phyloP scores from a whole-genome alignment of 1,139 yeast species.

The Saccharomyces hybrid region DNA sequence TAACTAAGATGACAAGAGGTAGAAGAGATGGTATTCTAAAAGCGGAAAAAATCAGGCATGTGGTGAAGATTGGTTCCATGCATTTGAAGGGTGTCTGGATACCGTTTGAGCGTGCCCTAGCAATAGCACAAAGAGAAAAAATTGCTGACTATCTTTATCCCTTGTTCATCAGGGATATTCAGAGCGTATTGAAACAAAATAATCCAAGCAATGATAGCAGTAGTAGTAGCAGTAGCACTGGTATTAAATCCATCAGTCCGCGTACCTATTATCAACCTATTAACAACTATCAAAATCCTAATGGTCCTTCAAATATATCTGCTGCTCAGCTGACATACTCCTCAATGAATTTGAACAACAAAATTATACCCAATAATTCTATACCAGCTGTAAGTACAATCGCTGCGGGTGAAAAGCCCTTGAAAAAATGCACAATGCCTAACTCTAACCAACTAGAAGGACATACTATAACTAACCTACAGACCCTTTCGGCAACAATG shows the following conservation, averaged over 20 bases:
- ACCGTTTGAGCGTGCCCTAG: conserved; percentile 85
- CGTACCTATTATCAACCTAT: not conserved
- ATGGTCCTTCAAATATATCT: not conserved
- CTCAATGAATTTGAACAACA: not conserved
- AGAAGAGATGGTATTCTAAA: conserved; percentile 87
- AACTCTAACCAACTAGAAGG: not conserved
- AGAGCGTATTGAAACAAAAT: conserved; percentile 47
- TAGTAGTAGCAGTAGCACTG: not conserved
- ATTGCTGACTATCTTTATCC: conserved; percentile 83
- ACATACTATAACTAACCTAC: not conserved
- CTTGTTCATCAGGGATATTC: conserved; percentile 78
- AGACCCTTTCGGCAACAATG: not conserved
- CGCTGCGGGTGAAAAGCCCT: not conserved
- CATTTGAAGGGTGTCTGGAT: conserved; percentile 96
- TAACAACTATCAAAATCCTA: not conserved
- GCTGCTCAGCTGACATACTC: not conserved
- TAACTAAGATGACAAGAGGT: conserved; percentile 92
- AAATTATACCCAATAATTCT: not conserved
- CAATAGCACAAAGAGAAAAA: conserved; percentile 84
- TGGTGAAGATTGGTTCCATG: conserved; percentile 94
- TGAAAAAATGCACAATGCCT: not conserved
- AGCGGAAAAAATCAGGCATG: conserved; percentile 80
- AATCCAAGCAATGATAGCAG: conserved; percentile 12
- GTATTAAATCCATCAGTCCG: not conserved
- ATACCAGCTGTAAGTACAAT: not conserved